phyloP scores from a whole-genome alignment of 352 stramenopile genomes.

The Phytophthora brassicae region DNA sequence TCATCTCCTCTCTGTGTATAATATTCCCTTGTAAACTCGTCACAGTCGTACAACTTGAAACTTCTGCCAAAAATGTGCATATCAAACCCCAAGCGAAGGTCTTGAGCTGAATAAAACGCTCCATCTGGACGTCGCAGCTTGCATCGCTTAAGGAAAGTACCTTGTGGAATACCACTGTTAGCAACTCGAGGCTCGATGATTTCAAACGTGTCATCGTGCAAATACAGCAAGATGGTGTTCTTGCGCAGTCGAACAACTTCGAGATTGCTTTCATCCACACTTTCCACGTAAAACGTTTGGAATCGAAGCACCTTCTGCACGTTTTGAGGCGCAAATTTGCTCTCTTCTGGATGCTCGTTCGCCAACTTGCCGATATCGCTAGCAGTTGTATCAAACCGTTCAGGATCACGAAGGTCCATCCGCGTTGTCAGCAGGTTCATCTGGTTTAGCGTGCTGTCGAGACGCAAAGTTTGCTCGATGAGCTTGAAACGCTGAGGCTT shows the following conservation, averaged over 20 bases:
- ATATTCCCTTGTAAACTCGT: slow-evolving; percentile 73
- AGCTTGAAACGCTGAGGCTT: slow-evolving; percentile 87
- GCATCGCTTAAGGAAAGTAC: slow-evolving; percentile 83
- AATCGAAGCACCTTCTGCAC: slow-evolving; percentile 84
- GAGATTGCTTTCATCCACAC: slow-evolving; percentile 78
- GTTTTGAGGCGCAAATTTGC: slow-evolving; percentile 82
- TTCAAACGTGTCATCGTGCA: slow-evolving; percentile 88
- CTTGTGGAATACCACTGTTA: slow-evolving; percentile 88
- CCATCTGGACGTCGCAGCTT: slow-evolving; percentile 65
- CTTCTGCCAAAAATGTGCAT: slow-evolving; percentile 72
- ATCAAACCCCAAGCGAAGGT: slow-evolving; percentile 71
- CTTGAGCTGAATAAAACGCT: slow-evolving; percentile 45
- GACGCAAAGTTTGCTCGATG: slow-evolving; percentile 50
- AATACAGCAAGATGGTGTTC: slow-evolving; percentile 80
- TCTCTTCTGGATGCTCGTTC: slow-evolving; percentile 41
- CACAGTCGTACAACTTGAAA: slow-evolving; percentile 80
- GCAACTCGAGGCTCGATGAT: slow-evolving; percentile 80
- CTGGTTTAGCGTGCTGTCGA: slow-evolving; percentile 67
- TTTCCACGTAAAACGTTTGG: slow-evolving; percentile 84
- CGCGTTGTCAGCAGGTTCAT: slow-evolving; percentile 62
- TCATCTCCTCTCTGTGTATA: slow-evolving; percentile 48
- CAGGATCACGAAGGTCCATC: slow-evolving; percentile 53
- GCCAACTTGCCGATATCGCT: slow-evolving; percentile 57
- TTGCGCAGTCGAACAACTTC: slow-evolving; percentile 76
- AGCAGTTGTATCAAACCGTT: slow-evolving; percentile 62